phyloP scores from a whole-genome alignment of 495 filamentous ascomycete genomes.

The Penicillium salamii region DNA sequence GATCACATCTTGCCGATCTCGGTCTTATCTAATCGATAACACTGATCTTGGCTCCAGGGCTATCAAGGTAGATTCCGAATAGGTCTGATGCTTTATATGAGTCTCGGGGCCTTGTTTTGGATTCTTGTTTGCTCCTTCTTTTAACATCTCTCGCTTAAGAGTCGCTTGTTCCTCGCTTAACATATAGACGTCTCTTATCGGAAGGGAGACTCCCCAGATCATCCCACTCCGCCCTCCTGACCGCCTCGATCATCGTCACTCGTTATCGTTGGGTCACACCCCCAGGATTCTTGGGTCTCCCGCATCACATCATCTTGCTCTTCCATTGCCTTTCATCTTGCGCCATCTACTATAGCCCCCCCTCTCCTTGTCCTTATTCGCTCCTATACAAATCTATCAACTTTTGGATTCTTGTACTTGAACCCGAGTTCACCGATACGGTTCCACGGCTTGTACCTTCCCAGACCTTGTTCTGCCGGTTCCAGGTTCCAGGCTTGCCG shows the following conservation, averaged over 20 bases:
- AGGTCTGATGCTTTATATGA: too few species aligned
- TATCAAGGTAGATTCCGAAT: not conserved
- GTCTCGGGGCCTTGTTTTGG: too few species aligned
- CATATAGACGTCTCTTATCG: not conserved
- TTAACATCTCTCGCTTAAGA: not conserved
- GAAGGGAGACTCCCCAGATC: not conserved
- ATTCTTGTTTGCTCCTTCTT: too few species aligned
- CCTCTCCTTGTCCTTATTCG: constrained; percentile 8
- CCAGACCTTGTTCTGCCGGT: constrained; percentile 9
- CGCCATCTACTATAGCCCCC: constrained; percentile 9
- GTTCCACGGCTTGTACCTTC: constrained; percentile 14
- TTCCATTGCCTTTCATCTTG: constrained; percentile 17
- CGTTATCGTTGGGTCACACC: constrained; percentile 42
- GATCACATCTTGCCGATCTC: constrained; percentile 12
- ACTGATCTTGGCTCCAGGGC: too few species aligned
- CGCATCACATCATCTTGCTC: constrained; percentile 37
- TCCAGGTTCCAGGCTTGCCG: constrained; percentile 16
- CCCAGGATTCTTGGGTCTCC: constrained; percentile 26
- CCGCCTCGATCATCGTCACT: constrained; percentile 35
- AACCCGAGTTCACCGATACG: constrained; percentile 6
- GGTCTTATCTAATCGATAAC: constrained; percentile 29
- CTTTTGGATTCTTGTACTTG: too few species aligned
- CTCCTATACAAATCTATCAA: too few species aligned
- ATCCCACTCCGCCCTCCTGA: constrained; percentile 35
- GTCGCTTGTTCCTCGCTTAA: not conserved